Conservation (phyloP, 2,329 filamentous ascomycete species). For the Hirsutella rhossiliensis region DNA sequence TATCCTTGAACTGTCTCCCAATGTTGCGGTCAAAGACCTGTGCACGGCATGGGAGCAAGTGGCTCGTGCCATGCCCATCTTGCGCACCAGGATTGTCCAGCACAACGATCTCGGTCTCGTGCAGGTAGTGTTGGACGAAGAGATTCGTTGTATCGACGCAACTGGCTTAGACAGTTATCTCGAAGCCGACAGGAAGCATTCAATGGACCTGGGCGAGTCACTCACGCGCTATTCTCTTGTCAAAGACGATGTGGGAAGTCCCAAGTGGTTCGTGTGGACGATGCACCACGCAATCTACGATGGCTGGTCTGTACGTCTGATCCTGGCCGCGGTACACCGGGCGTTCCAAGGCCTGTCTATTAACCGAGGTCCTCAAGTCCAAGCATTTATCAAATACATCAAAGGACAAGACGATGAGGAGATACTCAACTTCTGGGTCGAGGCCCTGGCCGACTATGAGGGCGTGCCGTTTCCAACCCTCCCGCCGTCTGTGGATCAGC, state of each 20-base stretch:
- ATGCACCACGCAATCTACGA: constrained; percentile 35
- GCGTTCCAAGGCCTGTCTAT: constrained; percentile 3
- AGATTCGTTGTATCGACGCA: neutral
- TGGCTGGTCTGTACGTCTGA: constrained; percentile 33
- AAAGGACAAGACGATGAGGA: constrained; percentile 13
- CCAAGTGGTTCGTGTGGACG: constrained; percentile 3
- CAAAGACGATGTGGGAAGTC: too few species aligned
- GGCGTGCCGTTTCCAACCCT: constrained; percentile 3
- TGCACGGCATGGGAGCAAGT: constrained; percentile 6
- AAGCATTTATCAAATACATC: constrained; percentile 27
- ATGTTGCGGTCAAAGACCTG: constrained; percentile 4
- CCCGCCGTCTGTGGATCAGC: too few species aligned
- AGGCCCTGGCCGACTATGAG: constrained; percentile 18
- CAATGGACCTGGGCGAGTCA: constrained; percentile 6
- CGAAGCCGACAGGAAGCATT: neutral
- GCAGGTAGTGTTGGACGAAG: constrained; percentile 5
- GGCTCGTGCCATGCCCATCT: constrained; percentile 4
- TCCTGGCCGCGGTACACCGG: constrained; percentile 6
- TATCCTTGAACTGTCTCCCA: constrained; percentile 4
- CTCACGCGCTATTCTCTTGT: neutral
- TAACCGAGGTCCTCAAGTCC: constrained; percentile 15
- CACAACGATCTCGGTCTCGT: constrained; percentile 6
- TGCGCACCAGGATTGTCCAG: constrained; percentile 6
- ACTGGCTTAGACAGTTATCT: neutral
- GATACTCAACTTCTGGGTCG: constrained; percentile 25